Percentiles rank a stretch among this genome's conserved stretches.
Evolutionary conservation across 1,284 basidiomycete species (phyloP).

Genomic region (Takashimella tepidaria): DNA sequence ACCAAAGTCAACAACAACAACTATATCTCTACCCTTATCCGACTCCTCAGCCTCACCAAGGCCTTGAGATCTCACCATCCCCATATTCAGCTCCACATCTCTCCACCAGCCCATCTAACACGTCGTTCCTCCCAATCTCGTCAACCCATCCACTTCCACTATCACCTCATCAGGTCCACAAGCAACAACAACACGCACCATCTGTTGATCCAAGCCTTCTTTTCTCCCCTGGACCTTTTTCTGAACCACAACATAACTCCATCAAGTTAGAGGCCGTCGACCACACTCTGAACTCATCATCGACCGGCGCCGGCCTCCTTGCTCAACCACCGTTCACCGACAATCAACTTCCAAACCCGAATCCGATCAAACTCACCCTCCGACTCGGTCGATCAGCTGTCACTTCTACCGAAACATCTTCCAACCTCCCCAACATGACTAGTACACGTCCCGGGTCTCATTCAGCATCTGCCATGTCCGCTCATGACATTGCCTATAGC

Average conservation of each 20-base stretch:
- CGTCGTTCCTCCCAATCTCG: too few species aligned
- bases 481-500: not conserved
- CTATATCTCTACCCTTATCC: not conserved
- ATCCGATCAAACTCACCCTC: slow-evolving; percentile 23
- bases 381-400: not conserved
- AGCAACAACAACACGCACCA: not conserved
- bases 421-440: slow-evolving; percentile 7
- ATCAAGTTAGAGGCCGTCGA: too few species aligned
- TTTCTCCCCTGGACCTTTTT: too few species aligned
- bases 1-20: not conserved
- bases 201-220: not conserved
- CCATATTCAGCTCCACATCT: not conserved
- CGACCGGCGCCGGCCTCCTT: too few species aligned
- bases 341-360: too few species aligned
- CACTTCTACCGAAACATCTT: too few species aligned
- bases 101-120: not conserved
- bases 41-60: not conserved
- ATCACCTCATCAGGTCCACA: not conserved
- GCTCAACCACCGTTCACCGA: too few species aligned
- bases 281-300: too few species aligned
- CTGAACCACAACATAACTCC: too few species aligned
- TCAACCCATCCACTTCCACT: not conserved
- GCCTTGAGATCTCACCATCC: not conserved
- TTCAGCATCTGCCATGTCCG: not conserved
- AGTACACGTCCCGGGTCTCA: not conserved